These are phyloP conservation scores for Mycena capillaripes DNA, from an alignment of 768 basidiomycete species.

Conservation along the genomic window DNA sequence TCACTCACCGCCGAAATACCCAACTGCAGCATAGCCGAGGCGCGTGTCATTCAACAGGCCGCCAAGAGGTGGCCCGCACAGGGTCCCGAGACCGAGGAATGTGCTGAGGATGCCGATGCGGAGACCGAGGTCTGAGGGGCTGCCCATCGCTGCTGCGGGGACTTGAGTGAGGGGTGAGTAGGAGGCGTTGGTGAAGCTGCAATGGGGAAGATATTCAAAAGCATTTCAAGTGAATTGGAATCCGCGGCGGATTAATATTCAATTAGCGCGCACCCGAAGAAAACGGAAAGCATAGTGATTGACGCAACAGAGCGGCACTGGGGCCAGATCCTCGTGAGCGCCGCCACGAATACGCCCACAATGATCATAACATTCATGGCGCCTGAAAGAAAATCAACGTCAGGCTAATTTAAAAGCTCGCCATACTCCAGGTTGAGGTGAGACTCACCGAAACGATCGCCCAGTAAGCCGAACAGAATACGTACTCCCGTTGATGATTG, in stretches of 20 bases:
- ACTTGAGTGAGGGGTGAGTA: neutral
- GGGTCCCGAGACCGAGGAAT: neutral
- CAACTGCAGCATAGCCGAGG: neutral
- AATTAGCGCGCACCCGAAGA: neutral
- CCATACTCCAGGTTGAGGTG: neutral
- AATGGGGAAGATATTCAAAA: neutral
- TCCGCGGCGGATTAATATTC: neutral
- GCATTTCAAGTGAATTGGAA: neutral
- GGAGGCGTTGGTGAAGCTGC: neutral
- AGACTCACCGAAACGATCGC: conserved; percentile 2
- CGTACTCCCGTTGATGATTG: neutral
- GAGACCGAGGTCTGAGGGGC: neutral
- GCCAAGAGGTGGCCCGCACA: neutral
- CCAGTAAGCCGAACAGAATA: neutral
- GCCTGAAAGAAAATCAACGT: neutral
- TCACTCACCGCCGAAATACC: neutral
- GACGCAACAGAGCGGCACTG: neutral
- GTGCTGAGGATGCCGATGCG: neutral
- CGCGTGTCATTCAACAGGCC: neutral
- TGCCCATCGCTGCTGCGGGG: neutral
- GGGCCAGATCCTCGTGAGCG: neutral
- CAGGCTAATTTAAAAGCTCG: neutral
- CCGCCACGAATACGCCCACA: neutral
- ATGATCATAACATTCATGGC: neutral
- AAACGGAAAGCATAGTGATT: neutral